These are phyloP conservation scores for Pseudoturritis turrita DNA, from an alignment of 345 rosid species.

Conservation along the genomic window DNA sequence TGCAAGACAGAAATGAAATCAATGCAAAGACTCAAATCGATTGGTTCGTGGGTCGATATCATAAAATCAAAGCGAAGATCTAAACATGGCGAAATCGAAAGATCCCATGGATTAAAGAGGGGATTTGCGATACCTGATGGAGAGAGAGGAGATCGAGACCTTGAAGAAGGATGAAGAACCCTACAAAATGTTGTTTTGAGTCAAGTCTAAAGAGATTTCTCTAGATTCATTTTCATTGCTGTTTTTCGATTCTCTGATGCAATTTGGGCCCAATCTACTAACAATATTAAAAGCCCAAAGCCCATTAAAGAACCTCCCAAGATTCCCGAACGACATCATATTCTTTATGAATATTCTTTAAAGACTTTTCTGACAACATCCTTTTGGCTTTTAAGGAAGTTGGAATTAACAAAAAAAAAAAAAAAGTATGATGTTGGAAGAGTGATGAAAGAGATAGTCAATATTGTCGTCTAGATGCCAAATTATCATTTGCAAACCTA, in stretches of 20 bases:
- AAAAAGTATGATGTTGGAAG: background rate
- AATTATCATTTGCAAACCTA: slow-evolving; percentile 9
- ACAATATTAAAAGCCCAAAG: background rate
- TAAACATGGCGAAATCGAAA: background rate
- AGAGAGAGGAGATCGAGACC: slow-evolving; percentile 25
- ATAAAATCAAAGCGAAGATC: background rate
- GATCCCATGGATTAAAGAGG: background rate
- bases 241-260: background rate
- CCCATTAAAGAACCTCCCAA: slow-evolving; percentile 5
- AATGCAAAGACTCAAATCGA: background rate
- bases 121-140: slow-evolving; percentile 8
- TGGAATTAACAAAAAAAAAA: background rate
- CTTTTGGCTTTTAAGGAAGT: slow-evolving; percentile 8
- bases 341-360: background rate
- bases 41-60: background rate
- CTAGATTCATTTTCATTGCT: slow-evolving; percentile 21
- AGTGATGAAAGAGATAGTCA: slow-evolving; percentile 9
- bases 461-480: slow-evolving; percentile 25
- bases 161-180: slow-evolving; percentile 12
- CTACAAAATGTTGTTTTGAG: slow-evolving; percentile 22
- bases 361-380: slow-evolving; percentile 2
- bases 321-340: background rate
- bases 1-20: background rate
- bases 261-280: background rate
- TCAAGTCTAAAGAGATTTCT: slow-evolving; percentile 4